Evolutionary conservation across 2,329 filamentous ascomycete genomes (phyloP), one percentile per base, ranked within the genome.

Genomic region (Trichoderma sp.): DNA sequence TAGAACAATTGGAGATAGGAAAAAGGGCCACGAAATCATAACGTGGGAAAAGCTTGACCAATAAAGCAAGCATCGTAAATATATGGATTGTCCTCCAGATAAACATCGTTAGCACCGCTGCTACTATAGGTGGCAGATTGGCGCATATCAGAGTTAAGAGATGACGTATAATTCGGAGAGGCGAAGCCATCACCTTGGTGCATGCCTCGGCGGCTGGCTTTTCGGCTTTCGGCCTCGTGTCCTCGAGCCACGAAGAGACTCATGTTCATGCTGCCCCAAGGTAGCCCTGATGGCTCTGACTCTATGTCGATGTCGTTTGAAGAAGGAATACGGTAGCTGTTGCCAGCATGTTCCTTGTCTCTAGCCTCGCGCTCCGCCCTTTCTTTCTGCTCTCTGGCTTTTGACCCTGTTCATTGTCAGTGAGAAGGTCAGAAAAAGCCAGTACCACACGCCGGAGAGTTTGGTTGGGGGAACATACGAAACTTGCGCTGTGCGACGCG

Each of bases 401-500:
- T 93, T 72, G 91, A 90, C 74, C 91, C 91, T 93, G 2, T n/a
- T 43, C 10, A 70, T 14, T 21, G 14, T 0, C 13, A 4, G 67
- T 74, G 59, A 75, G 70, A 21, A n/a, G 43, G 24, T 5, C 5
- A 58, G 7, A n/a, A 6, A 46, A 16, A 8, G 6, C 18, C 18
- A 43, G 39, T 4, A 10, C 39, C 6, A 8, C 18, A 8, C 3
- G 16, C 4, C 32, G 14, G 16, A 43, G 6, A 43, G 6, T n/a
- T 26, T 24, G 3, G 24, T 14, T 11, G 32, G 14, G 3, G 3
- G 21, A 51, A 74, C 89, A 75, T 84, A 93, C 91, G 85, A 73
- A 92, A 93, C 74, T 92, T 92, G 72, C 91, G 85, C 75, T 93
- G 91, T 2, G 91, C 91, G 70, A 93, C 86, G 66, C 90, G 86